A percentile compares a stretch with the other conserved stretches of the same genome.
These are phyloP conservation scores for Chlamydomonas incerta DNA, from an alignment of 139 green algal species.

Conservation along the genomic window DNA sequence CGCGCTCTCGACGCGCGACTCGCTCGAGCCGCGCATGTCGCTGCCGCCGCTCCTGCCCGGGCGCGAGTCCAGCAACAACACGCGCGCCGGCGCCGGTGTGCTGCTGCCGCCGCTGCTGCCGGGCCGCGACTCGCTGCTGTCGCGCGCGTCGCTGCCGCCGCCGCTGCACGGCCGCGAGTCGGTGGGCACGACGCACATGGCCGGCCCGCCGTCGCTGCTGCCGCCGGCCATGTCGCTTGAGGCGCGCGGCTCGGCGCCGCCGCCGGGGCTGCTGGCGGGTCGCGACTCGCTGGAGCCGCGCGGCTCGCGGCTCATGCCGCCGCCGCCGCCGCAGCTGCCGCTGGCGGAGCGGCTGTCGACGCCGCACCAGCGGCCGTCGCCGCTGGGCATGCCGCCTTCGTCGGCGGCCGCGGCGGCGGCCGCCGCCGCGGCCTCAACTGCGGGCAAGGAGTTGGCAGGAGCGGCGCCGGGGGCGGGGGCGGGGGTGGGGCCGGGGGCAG, in stretches of 20 bases:
- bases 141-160: not conserved
- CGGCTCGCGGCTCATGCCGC: slow-evolving; percentile 8
- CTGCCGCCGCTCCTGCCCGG: not conserved
- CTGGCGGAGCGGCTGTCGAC: slow-evolving; percentile 4
- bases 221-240: not conserved
- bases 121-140: not conserved
- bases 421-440: not conserved
- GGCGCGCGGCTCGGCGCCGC: not conserved
- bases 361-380: not conserved
- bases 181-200: slow-evolving; percentile 1
- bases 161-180: slow-evolving; percentile 4
- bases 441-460: not conserved
- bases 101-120: not conserved
- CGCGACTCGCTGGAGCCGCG: not conserved
- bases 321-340: not conserved
- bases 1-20: not conserved
- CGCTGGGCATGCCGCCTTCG: not conserved
- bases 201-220: not conserved
- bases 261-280: not conserved
- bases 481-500: not conserved
- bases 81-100: not conserved
- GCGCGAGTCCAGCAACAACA: not conserved
- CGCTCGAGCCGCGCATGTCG: not conserved
- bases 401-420: not conserved
- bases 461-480: not conserved